phyloP scores from a whole-genome alignment of 2,329 filamentous ascomycete genomes.

The Teratosphaeria zuluensis region DNA sequence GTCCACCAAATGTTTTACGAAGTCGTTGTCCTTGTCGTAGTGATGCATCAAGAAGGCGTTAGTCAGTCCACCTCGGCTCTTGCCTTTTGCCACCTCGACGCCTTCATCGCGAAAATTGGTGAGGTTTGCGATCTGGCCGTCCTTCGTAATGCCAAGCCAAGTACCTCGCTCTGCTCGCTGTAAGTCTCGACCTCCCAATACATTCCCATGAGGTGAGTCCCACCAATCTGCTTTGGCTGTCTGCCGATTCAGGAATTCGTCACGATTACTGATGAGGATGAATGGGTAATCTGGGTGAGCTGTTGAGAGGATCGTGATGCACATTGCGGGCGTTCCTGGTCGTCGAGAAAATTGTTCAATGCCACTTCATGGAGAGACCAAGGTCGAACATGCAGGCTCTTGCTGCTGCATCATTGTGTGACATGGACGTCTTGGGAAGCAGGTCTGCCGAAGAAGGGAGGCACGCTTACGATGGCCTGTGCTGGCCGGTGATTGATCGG shows the following conservation, averaged over 20 bases:
- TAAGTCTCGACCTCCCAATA: conserved; percentile 53
- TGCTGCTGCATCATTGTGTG: too few species aligned
- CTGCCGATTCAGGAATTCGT: conserved; percentile 53
- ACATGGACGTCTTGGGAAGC: too few species aligned
- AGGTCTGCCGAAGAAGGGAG: too few species aligned
- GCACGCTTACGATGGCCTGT: too few species aligned
- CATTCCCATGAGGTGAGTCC: conserved; percentile 44
- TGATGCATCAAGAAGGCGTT: conserved; percentile 47
- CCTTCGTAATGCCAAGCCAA: conserved; percentile 53
- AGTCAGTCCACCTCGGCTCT: conserved; percentile 50
- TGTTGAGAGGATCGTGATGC: conserved; percentile 40
- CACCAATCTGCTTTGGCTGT: conserved; percentile 52
- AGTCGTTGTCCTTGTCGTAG: conserved; percentile 37
- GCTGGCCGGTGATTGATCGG: background rate
- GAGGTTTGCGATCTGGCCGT: conserved; percentile 52
- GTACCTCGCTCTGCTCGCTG: conserved; percentile 51
- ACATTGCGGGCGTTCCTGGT: conserved; percentile 26
- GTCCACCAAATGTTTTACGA: conserved; percentile 46
- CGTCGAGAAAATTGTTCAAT: background rate
- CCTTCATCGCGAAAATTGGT: conserved; percentile 54
- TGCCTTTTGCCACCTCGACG: conserved; percentile 30
- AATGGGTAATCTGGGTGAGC: conserved; percentile 41
- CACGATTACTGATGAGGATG: conserved; percentile 42
- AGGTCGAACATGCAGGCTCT: too few species aligned
- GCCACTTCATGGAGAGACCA: too few species aligned